Conservation (phyloP, 2,329 filamentous ascomycete genomes). For the Alternaria sp. region DNA sequence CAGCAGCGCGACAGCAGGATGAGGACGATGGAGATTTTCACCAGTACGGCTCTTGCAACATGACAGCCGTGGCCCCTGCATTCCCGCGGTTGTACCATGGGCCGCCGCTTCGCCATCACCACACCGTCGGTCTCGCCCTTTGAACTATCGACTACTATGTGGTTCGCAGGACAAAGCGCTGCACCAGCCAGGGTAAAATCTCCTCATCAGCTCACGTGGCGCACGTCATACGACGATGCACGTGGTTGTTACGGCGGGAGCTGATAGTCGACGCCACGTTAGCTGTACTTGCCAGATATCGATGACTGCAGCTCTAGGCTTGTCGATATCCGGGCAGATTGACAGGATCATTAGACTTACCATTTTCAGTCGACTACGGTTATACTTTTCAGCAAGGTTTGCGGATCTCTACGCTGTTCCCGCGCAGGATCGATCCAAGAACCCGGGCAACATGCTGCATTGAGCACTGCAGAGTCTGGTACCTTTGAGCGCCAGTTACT, state of each 20-base stretch:
- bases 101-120: not conserved
- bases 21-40: not conserved
- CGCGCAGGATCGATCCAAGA: not conserved
- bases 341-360: not conserved
- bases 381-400: not conserved
- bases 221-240: slow-evolving; percentile 1
- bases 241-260: not conserved
- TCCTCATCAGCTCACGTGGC: not conserved
- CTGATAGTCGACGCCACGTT: not conserved
- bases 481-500: not conserved
- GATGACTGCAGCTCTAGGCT: not conserved
- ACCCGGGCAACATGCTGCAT: not conserved
- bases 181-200: not conserved
- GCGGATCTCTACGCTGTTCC: not conserved
- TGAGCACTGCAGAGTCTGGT: not conserved
- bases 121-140: not conserved
- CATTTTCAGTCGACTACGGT: not conserved
- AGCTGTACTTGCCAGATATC: not conserved
- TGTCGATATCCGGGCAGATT: not conserved
- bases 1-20: not conserved
- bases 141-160: not conserved
- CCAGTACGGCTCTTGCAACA: not conserved
- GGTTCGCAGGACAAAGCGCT: not conserved
- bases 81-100: not conserved
- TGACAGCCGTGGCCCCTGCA: not conserved